A percentile compares a stretch with the other conserved stretches of the same genome.
Evolutionary conservation across 495 filamentous ascomycete genomes (phyloP).

Genomic region (Chaetomium fimeti): DNA sequence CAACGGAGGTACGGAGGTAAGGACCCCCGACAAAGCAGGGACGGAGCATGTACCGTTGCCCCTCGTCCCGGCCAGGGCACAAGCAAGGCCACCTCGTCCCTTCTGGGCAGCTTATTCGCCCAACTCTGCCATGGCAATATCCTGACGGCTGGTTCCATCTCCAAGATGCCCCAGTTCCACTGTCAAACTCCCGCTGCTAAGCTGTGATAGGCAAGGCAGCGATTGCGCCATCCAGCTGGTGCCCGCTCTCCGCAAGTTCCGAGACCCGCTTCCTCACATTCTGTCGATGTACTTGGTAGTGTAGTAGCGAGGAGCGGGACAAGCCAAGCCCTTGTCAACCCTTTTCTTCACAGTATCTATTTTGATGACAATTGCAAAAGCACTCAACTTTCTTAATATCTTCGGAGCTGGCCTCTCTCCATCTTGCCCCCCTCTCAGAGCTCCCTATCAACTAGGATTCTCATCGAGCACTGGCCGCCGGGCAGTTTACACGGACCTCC

Average conservation of each 20-base stretch:
- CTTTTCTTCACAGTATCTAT: not conserved
- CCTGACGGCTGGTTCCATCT: not conserved
- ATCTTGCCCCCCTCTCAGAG: not conserved
- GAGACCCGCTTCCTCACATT: constrained; percentile 16
- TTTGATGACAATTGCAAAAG: not conserved
- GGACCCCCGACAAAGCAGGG: no score
- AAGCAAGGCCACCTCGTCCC: not conserved
- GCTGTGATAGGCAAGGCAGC: constrained; percentile 30
- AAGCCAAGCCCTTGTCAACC: not conserved
- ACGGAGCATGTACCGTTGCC: not conserved
- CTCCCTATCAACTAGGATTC: not conserved
- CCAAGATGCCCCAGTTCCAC: constrained; percentile 8
- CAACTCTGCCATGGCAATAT: constrained; percentile 2
- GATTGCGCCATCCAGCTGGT: constrained; percentile 34
- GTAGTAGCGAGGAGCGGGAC: constrained; percentile 1
- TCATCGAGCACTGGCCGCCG: not conserved
- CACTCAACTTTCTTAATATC: not conserved
- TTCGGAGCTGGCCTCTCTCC: not conserved
- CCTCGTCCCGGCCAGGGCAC: not conserved
- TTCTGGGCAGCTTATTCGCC: constrained; percentile 1
- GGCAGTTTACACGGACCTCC: not conserved
- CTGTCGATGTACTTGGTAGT: no score
- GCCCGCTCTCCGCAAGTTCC: constrained; percentile 19
- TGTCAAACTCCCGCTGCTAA: constrained; percentile 16
- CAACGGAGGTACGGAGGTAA: not conserved